Evolutionary conservation across 2,329 filamentous ascomycete species (phyloP), one percentile per base, ranked within the genome.

Genomic region (Tolypocladium sp.): DNA sequence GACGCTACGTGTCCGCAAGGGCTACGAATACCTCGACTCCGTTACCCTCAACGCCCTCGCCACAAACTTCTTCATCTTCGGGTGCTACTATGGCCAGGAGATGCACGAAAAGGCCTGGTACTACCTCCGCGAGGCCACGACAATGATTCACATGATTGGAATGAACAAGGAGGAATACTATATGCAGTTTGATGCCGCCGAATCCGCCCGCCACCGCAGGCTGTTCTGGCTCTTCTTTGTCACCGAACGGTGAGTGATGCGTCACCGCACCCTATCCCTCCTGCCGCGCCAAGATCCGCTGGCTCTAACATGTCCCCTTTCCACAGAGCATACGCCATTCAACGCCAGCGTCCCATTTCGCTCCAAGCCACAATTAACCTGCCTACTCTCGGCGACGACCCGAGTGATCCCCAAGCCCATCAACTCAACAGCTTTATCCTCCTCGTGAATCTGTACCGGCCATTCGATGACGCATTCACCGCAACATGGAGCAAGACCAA

Each of bases 61-160:
- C 60, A 91, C 88, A n/a, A 91, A 87, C 58, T 91, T 90, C 72
- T 92, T 93, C 70, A 71, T 93, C 33, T 92, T 90, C 66, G 87
- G 83, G 42, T 87, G 86, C 60, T 84, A 88, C 69, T 87, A 88
- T 61, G 87, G 84, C 42, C 75, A 90, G 54, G 88, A 91, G 62
- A 79, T 86, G 69, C 88, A 92, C 69, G 85, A 89, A 62, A 86
- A 86, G 70, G 89, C 89, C 1, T 93, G 90, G 89, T 92, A 86
- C 68, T 85, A 91, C 69, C 76, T 93, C 12, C 85, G 89, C 33
- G 90, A 94, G 72, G 88, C 88, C 7, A 87, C 85, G 2, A 92
- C 89, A 7, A 78, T 93, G 71, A 79, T 82, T 35, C 80, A 85
- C 65, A 81, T 87, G 65, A 71, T 77, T 35, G 79, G 79, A 57